Base-by-base conservation (phyloP, 257 asterid species). In the Prunella vulgaris region DNA sequence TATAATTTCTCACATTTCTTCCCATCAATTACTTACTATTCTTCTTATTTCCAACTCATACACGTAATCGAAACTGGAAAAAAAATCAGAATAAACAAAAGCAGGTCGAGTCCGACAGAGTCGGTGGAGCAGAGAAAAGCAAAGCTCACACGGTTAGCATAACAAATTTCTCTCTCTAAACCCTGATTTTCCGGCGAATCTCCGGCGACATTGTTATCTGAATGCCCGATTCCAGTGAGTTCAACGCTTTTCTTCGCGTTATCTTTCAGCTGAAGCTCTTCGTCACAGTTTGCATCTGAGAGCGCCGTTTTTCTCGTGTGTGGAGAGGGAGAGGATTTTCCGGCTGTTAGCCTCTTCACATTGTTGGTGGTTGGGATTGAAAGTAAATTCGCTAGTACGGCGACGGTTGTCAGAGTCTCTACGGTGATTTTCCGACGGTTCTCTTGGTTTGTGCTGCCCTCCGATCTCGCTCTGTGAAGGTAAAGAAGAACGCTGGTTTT, bases 381-480 rank as follows among this genome's bases (percentile, higher is more conserved):
- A 48, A 35, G 62, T 64, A 10, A 42, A 25, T 54, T 32, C 18
- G 37, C 25, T 18, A 15, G 44, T 62, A 2, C 46, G 30, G 72
- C 22, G 81, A 35, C 32, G 66, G 2, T 66, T 60, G 14, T 52
- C 20, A 62, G 68, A 72, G 71, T 35, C 25, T 51, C 62, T 59
- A 76, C 77, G 51, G 77, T 66, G 81, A 27, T 64, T 51, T 68
- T 58, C 21, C 24, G 37, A 17, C 70, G 72, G 70, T 60, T 73
- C 69, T 60, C 42, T 35, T 72, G 66, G 75, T 78, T 44, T 57
- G 75, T 57, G 21, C 76, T 44, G 77, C 58, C 14, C 74, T 79
- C 81, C 84, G 91, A 85, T 88, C 93, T 87, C 84, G 68, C 76
- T 76, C 80, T 80, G 67, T 46, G 62, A 57, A 78, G 97, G 92